A percentile compares a stretch with the other conserved stretches of the same genome.
Conservation (phyloP, 2,329 filamentous ascomycete species). For the Aspergillus jensenii region DNA sequence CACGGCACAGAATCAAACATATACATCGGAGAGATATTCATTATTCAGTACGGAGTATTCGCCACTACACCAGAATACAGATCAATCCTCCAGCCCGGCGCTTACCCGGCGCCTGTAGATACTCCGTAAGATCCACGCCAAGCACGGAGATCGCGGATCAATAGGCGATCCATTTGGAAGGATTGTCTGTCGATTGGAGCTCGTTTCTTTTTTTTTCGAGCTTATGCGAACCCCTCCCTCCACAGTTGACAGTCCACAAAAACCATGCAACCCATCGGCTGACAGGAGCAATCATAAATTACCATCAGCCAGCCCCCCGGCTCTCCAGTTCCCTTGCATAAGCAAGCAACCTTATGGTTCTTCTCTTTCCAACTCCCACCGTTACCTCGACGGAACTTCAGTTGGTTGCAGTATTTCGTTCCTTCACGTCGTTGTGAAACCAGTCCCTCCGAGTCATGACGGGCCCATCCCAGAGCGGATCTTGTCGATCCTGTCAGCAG, state of each 20-base stretch:
- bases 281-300: not conserved
- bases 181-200: not conserved
- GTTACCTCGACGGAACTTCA: not conserved
- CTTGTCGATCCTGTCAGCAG: slow-evolving; percentile 1
- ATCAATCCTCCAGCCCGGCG: too few species aligned
- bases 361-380: not conserved
- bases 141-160: not conserved
- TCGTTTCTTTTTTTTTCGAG: not conserved
- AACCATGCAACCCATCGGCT: not conserved
- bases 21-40: too few species aligned
- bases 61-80: too few species aligned
- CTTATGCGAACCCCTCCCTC: not conserved
- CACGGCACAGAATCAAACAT: too few species aligned
- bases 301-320: not conserved
- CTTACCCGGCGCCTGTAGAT: too few species aligned
- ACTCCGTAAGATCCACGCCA: not conserved
- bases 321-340: not conserved
- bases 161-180: not conserved
- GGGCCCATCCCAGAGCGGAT: not conserved
- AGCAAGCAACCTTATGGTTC: not conserved
- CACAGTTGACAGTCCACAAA: too few species aligned
- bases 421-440: not conserved
- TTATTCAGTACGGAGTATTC: too few species aligned
- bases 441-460: not conserved
- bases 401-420: not conserved